Conservation (phyloP, 768 basidiomycete genomes). For the Boletus rex-veris region DNA sequence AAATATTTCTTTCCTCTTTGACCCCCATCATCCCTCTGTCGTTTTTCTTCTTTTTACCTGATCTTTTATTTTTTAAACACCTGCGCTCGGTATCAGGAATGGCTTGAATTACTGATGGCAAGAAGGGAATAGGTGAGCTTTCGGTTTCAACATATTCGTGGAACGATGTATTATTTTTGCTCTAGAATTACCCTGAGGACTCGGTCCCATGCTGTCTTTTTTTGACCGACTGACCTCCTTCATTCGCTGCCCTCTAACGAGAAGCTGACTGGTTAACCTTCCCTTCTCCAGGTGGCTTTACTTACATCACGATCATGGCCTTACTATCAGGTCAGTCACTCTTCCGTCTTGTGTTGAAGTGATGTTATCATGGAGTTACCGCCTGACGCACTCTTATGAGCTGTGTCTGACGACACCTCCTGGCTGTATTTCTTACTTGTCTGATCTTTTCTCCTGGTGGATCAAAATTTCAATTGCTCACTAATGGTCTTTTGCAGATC, state of each 20-base stretch:
- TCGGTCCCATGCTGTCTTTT: not conserved
- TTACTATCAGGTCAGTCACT: not conserved
- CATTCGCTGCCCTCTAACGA: not conserved
- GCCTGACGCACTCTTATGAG: conserved; percentile 7
- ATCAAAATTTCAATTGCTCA: not conserved
- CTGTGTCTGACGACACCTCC: conserved; percentile 12
- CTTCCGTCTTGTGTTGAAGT: not conserved
- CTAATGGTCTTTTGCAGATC: not conserved
- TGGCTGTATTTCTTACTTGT: conserved; percentile 12
- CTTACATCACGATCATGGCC: too few relatives aligned
- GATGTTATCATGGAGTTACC: conserved; percentile 20
- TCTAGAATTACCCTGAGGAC: conserved; percentile 11
- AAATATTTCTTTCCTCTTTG: not conserved
- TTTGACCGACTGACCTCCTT: not conserved
- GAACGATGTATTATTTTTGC: not conserved
- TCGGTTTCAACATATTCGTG: not conserved
- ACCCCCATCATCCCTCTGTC: too few relatives aligned
- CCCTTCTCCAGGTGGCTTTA: not conserved
- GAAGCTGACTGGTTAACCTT: not conserved
- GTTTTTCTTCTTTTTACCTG: too few relatives aligned
- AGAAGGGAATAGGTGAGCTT: not conserved
- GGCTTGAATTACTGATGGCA: too few relatives aligned
- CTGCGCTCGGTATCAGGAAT: too few relatives aligned
- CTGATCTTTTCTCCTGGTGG: not conserved
- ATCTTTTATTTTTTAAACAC: too few relatives aligned